Evolutionary conservation across 768 basidiomycete genomes (phyloP), one percentile per base, ranked within the genome.

Genomic region (Artomyces pyxidatus): DNA sequence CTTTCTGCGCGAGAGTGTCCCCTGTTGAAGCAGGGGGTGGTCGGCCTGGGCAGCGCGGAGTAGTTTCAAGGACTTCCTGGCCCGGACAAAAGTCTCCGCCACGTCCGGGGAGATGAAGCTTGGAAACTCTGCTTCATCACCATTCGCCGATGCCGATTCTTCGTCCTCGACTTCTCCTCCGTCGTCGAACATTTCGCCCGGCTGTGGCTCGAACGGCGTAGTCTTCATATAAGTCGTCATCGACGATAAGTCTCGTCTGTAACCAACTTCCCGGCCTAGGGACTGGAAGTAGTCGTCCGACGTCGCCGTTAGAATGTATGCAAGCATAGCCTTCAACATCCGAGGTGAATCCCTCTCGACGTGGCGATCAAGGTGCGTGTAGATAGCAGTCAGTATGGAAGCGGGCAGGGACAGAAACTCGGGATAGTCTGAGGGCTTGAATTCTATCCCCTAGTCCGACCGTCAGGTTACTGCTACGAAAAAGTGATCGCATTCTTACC

Each of bases 1-100:
- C 17, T 49, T 54, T 10, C 47, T 49, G 21, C 57, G 56, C 8
- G 52, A 37, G 8, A 35, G 17, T 6, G 42, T 26, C n/a, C n/a
- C n/a, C 29, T 56, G 56, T 29, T 51, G 64, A n/a, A 87, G 64
- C 10, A 86, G 61, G 0, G 72, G 71, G 58, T 88, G 85, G 41
- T 79, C 74, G 0, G 85, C 81, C 49, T 78, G 69, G 3, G 88
- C 86, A 9, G 72, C 73, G 42, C 71, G 71, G 0, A 91, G 71
- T 3, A 92, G 65, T 25, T 74, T 70, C 9, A 91, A 64, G 0
- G 89, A 90, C 56, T 77, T 82, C 52, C 77, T 78, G 1, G 87
- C 87, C 3, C 77, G 75, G 11, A 78, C 74, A 3, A 91, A 64
- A 6, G 77, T 69, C 39, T 73, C 68, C 6, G 75, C 65, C 25